A percentile compares a stretch with the other conserved stretches of the same genome.
These are phyloP conservation scores for Alternaria hordeiaustralica DNA, from an alignment of 2,329 filamentous ascomycete species.

Conservation along the genomic window DNA sequence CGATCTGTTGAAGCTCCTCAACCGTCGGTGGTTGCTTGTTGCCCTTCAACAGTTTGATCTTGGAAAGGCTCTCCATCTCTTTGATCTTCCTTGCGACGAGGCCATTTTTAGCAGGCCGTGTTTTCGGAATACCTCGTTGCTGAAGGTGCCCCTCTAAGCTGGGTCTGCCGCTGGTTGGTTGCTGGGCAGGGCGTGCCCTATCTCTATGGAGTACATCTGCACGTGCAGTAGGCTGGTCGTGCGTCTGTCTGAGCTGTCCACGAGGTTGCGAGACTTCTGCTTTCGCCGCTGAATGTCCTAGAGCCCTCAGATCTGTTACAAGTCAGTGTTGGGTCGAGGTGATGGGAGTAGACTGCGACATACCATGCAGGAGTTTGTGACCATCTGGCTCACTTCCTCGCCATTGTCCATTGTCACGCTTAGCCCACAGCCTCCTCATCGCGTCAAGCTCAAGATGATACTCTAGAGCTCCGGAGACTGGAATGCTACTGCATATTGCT, in stretches of 20 bases:
- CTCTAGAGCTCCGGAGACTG: conserved; percentile 27
- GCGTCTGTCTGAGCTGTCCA: background rate
- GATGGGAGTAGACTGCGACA: background rate
- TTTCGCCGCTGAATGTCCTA: background rate
- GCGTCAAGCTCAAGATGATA: conserved; percentile 34
- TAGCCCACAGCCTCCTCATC: conserved; percentile 30
- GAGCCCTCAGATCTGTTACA: conserved; percentile 23
- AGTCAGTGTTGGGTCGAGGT: background rate
- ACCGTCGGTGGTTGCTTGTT: conserved; percentile 23
- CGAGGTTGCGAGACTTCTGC: background rate
- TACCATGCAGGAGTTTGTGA: conserved; percentile 28
- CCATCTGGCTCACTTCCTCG: conserved; percentile 33
- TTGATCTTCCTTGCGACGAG: conserved; percentile 2
- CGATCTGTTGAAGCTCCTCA: conserved; percentile 31
- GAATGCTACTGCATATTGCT: conserved; percentile 22
- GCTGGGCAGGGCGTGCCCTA: background rate
- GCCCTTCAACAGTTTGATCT: background rate
- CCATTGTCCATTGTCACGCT: conserved; percentile 28
- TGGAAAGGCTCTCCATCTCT: conserved; percentile 5
- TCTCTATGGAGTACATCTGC: background rate
- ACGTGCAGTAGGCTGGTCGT: background rate
- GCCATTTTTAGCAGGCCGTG: background rate
- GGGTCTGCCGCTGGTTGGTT: background rate
- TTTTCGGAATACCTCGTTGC: background rate
- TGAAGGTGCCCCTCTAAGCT: background rate